A percentile compares a stretch with the other conserved stretches of the same genome.
Conservation (phyloP, 257 asterid species). For the Lithospermum erythrorhizon region DNA sequence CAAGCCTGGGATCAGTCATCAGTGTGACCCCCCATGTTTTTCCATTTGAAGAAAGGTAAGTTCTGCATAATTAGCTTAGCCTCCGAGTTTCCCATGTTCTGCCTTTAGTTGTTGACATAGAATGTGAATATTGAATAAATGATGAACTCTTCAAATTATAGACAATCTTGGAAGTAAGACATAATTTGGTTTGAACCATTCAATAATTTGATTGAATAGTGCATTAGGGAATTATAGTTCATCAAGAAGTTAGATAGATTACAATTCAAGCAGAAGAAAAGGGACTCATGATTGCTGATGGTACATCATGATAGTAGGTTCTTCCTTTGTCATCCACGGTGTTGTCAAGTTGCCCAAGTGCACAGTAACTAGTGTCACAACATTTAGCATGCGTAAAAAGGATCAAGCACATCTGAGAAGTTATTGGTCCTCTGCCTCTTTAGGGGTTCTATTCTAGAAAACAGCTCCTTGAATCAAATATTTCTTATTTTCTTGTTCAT, state of each 20-base stretch:
- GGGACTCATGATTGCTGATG: no score
- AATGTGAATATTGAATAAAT: background rate
- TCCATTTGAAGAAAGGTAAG: conserved; percentile 92
- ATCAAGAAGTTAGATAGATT: background rate
- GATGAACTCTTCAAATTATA: background rate
- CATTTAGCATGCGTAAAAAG: no score
- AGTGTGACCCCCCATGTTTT: conserved; percentile 82
- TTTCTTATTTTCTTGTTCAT: background rate
- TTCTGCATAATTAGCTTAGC: conserved; percentile 7
- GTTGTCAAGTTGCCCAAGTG: no score
- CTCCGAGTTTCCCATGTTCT: background rate
- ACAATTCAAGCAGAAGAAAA: no score
- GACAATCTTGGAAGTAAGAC: background rate
- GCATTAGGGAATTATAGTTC: background rate
- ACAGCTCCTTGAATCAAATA: background rate
- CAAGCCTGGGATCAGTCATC: conserved; percentile 59
- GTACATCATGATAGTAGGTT: no score
- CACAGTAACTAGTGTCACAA: no score
- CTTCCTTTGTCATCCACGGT: no score
- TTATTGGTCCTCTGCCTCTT: no score
- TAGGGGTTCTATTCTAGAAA: no score
- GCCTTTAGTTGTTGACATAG: background rate
- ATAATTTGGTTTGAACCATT: no score
- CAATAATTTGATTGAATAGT: background rate
- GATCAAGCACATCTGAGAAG: background rate